These are phyloP conservation scores for Pythium dissimile DNA, from an alignment of 352 stramenopile genomes.

Conservation along the genomic window DNA sequence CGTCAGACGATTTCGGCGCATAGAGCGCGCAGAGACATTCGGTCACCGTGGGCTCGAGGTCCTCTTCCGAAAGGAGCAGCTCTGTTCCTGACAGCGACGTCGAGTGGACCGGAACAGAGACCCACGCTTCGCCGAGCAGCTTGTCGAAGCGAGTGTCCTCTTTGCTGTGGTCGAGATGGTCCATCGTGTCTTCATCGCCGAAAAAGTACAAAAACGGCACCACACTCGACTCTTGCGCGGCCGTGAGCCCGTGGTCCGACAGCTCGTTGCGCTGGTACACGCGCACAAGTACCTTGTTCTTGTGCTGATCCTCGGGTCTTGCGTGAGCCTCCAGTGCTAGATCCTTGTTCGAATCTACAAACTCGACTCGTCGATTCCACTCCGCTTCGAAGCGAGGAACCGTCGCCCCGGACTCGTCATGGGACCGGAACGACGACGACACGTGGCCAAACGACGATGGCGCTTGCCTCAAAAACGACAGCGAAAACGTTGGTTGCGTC, in stretches of 20 bases:
- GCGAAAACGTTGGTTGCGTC: slow-evolving; percentile 34
- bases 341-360: slow-evolving; percentile 38
- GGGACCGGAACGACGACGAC: neutral
- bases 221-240: slow-evolving; percentile 79
- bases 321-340: neutral
- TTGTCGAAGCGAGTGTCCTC: slow-evolving; percentile 78
- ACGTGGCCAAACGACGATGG: slow-evolving; percentile 25
- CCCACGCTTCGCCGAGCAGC: slow-evolving; percentile 77
- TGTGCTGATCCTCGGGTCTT: slow-evolving; percentile 14
- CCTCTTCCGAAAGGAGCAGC: slow-evolving; percentile 13
- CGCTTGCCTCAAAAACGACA: slow-evolving; percentile 69
- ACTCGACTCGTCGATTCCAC: slow-evolving; percentile 83
- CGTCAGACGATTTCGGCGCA: slow-evolving; percentile 24
- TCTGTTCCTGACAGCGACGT: slow-evolving; percentile 1
- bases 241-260: slow-evolving; percentile 70
- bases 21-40: slow-evolving; percentile 73
- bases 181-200: slow-evolving; percentile 82
- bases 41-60: slow-evolving; percentile 9
- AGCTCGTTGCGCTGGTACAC: slow-evolving; percentile 74
- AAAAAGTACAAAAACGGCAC: slow-evolving; percentile 89
- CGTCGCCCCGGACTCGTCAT: neutral
- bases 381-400: slow-evolving; percentile 55
- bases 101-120: slow-evolving; percentile 44
- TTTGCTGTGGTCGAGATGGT: slow-evolving; percentile 84
- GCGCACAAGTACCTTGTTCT: slow-evolving; percentile 57